A percentile compares a stretch with the other conserved stretches of the same genome.
Evolutionary conservation across 2,329 filamentous ascomycete species (phyloP).

Genomic region (Aaosphaeria arxii): DNA sequence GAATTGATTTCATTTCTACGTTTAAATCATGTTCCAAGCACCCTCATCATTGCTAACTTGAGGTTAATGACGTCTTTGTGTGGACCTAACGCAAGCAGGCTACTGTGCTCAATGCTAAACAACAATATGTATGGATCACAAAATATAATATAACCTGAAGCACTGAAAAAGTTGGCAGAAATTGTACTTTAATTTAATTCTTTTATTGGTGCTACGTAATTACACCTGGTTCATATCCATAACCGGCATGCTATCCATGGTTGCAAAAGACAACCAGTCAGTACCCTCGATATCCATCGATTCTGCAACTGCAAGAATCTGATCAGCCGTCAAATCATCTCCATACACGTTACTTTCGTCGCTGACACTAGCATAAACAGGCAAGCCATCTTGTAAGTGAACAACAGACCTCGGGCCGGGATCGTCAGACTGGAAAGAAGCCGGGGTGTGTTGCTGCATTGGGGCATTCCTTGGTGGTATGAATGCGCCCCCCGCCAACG

Average conservation of each 20-base stretch:
- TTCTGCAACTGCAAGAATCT: conserved; percentile 49
- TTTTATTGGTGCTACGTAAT: too few species aligned
- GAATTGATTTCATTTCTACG: too few species aligned
- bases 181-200: too few species aligned
- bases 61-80: too few species aligned
- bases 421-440: background rate
- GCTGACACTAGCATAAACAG: conserved; percentile 16
- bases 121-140: too few species aligned
- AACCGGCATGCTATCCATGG: conserved; percentile 33
- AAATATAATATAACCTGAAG: too few species aligned
- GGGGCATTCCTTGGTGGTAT: background rate
- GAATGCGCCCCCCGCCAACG: background rate
- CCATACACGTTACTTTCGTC: conserved; percentile 26
- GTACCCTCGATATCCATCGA: conserved; percentile 45
- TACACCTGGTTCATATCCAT: too few species aligned
- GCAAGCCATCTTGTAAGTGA: conserved; percentile 3
- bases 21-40: too few species aligned
- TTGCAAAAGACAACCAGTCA: conserved; percentile 48
- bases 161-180: too few species aligned
- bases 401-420: background rate
- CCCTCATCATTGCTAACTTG: too few species aligned
- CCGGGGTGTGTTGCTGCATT: background rate
- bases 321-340: conserved; percentile 43
- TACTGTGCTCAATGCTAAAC: too few species aligned
- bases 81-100: background rate